Conservation (phyloP, 192 early-diverging fungal genomes). For the Chytriomyces hyalinus region DNA sequence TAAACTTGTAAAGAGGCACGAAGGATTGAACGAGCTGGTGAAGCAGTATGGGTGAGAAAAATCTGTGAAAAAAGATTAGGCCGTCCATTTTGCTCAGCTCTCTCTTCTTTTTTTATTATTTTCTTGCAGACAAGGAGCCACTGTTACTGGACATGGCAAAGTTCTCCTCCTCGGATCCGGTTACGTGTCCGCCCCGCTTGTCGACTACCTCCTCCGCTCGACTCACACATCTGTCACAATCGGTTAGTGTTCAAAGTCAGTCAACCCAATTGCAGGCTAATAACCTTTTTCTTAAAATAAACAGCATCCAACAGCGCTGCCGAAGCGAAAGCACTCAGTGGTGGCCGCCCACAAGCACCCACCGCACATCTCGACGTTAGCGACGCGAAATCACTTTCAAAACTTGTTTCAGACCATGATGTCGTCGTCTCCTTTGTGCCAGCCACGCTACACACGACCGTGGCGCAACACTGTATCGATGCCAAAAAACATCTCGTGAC, state of each 20-base stretch:
- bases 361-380: conserved; percentile 81
- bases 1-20: conserved; percentile 61
- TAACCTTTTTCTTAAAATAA: background rate
- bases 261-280: no score
- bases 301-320: conserved; percentile 76
- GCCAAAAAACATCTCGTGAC: conserved; percentile 94
- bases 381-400: conserved; percentile 73
- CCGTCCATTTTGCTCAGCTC: conserved; percentile 6
- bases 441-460: conserved; percentile 87
- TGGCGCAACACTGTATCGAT: conserved; percentile 90
- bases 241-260: conserved; percentile 12
- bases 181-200: conserved; percentile 89
- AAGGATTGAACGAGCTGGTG: conserved; percentile 53
- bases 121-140: conserved; percentile 39
- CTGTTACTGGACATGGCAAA: conserved; percentile 49
- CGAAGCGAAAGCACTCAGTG: conserved; percentile 75
- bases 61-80: background rate
- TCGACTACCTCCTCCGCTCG: conserved; percentile 79
- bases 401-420: conserved; percentile 82
- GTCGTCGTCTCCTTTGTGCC: conserved; percentile 80
- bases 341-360: conserved; percentile 62
- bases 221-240: conserved; percentile 70
- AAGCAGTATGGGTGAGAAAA: conserved; percentile 36
- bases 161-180: conserved; percentile 87
- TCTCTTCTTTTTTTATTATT: conserved; percentile 28